phyloP scores from a whole-genome alignment of 73 alveolate genomes.

The Stentor coeruleus region DNA sequence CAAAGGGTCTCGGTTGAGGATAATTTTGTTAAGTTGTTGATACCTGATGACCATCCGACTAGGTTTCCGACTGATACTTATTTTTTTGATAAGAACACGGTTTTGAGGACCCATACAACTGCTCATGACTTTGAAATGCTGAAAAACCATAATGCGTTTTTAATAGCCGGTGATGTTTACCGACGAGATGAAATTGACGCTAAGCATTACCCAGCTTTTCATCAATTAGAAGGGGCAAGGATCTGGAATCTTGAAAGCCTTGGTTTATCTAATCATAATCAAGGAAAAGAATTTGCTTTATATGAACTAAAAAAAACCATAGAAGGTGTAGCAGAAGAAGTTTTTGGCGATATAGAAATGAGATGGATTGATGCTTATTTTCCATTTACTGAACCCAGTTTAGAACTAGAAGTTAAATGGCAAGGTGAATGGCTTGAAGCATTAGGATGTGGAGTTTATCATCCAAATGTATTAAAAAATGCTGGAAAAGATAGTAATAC shows the following conservation, averaged over 20 bases:
- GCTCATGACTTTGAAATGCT: slow-evolving; percentile 76
- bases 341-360: slow-evolving; percentile 83
- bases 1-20: slow-evolving; percentile 61
- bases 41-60: slow-evolving; percentile 74
- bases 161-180: slow-evolving; percentile 83
- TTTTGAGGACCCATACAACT: slow-evolving; percentile 83
- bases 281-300: slow-evolving; percentile 53
- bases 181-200: slow-evolving; percentile 86
- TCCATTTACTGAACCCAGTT: slow-evolving; percentile 89
- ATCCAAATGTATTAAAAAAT: slow-evolving; percentile 64
- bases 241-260: slow-evolving; percentile 47
- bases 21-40: slow-evolving; percentile 74
- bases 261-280: slow-evolving; percentile 40
- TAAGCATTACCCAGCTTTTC: slow-evolving; percentile 93
- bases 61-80: slow-evolving; percentile 77
- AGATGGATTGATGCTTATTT: slow-evolving; percentile 84
- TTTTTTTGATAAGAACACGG: slow-evolving; percentile 46
- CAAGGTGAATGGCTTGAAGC: slow-evolving; percentile 83
- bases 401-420: slow-evolving; percentile 78
- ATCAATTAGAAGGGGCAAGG: slow-evolving; percentile 84
- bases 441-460: slow-evolving; percentile 89
- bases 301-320: slow-evolving; percentile 66
- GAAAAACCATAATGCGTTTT: slow-evolving; percentile 58
- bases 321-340: slow-evolving; percentile 59
- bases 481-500: slow-evolving; percentile 58